phyloP scores from a whole-genome alignment of 108 stramenopile genomes.

The Cyclotella sp. region DNA sequence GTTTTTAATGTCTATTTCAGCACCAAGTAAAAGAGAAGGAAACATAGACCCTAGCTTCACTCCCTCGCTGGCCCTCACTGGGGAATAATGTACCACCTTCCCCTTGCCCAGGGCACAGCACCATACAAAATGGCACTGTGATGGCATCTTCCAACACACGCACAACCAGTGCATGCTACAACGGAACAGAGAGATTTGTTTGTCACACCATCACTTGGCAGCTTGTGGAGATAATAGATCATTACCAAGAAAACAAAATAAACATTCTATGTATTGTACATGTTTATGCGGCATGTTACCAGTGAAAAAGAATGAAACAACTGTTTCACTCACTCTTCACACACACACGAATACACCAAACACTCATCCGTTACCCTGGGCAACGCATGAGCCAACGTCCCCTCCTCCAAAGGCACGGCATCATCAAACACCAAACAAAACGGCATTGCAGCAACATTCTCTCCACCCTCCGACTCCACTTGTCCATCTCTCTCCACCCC shows the following conservation, averaged over 20 bases:
- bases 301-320: no score
- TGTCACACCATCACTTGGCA: no score
- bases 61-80: no score
- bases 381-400: constrained; percentile 40
- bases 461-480: not conserved
- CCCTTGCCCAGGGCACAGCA: not conserved
- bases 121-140: not conserved
- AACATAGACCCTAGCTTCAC: no score
- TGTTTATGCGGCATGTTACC: no score
- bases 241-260: no score
- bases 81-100: no score
- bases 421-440: constrained; percentile 57
- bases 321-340: not conserved
- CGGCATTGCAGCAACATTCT: constrained; percentile 6
- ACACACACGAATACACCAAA: constrained; percentile 34
- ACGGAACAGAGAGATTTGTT: no score
- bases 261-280: no score
- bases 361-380: constrained; percentile 47
- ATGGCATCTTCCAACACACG: not conserved
- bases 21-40: not conserved
- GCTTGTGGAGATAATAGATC: no score
- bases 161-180: no score
- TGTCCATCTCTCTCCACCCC: not conserved
- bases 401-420: constrained; percentile 39
- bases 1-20: not conserved